Percentiles rank a stretch among this genome's conserved stretches.
Conservation (phyloP, 2,329 filamentous ascomycete genomes). For the Talaromyces sp. region DNA sequence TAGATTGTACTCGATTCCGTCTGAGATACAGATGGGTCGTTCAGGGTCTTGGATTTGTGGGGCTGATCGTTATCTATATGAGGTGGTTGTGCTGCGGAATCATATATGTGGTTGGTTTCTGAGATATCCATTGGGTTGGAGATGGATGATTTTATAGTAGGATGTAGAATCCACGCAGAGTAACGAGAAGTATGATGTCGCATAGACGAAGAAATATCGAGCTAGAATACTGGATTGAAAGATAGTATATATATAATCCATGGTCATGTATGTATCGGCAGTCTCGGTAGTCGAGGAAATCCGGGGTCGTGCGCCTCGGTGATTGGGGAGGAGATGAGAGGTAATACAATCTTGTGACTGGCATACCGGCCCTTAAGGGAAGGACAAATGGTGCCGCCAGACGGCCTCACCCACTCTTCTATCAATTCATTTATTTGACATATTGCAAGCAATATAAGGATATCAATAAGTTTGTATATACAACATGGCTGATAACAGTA, state of each 20-base stretch:
- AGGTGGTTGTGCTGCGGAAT: background rate
- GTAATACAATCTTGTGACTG: background rate
- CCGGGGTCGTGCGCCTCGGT: background rate
- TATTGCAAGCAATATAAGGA: background rate
- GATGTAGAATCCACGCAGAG: background rate
- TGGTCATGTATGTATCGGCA: background rate
- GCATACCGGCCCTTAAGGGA: background rate
- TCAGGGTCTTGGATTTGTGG: background rate
- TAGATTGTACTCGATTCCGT: background rate
- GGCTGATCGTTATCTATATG: background rate
- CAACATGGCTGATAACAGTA: constrained; percentile 31
- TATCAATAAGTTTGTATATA: background rate
- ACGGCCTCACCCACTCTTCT: too few relatives aligned
- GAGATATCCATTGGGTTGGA: background rate
- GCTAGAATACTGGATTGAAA: background rate
- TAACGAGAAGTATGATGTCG: background rate
- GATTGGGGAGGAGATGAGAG: background rate
- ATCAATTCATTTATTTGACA: background rate
- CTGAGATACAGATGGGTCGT: background rate
- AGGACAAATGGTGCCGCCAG: background rate
- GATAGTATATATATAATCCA: background rate
- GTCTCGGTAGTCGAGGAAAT: background rate
- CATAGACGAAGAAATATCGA: background rate
- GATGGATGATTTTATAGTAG: background rate
- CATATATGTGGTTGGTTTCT: background rate